phyloP scores from a whole-genome alignment of 805 yeast genomes.

The Yarrowia phangngaensis region DNA sequence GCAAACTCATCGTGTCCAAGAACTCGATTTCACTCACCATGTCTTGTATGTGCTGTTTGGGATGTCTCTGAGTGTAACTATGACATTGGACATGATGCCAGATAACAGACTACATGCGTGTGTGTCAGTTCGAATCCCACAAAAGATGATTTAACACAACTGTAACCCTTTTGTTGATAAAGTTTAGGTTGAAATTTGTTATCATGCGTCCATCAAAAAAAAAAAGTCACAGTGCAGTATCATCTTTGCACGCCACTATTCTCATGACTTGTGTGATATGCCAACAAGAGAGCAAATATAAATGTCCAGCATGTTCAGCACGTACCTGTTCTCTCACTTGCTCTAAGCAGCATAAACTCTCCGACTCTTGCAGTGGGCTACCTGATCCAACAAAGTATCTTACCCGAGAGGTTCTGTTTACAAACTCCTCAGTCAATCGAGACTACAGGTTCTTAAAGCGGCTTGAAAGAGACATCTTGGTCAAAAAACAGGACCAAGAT shows the following conservation, averaged over 20 bases:
- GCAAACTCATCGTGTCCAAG: too few species aligned
- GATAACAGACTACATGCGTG: constrained; percentile 21
- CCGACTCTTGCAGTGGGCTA: constrained; percentile 60
- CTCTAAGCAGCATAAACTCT: constrained; percentile 63
- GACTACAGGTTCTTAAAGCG: constrained; percentile 73
- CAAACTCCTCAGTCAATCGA: constrained; percentile 56
- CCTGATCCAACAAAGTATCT: constrained; percentile 60
- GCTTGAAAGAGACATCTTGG: constrained; percentile 56
- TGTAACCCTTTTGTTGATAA: background rate
- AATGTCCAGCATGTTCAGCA: constrained; percentile 72
- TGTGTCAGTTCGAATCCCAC: constrained; percentile 7
- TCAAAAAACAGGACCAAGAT: constrained; percentile 51
- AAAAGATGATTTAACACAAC: too few species aligned
- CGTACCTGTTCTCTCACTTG: constrained; percentile 70
- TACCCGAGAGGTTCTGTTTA: constrained; percentile 44
- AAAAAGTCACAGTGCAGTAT: constrained; percentile 16
- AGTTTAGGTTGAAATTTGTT: constrained; percentile 18
- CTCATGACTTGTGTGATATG: constrained; percentile 48
- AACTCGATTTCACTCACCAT: constrained; percentile 24
- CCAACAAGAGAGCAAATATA: constrained; percentile 52
- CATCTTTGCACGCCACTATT: constrained; percentile 1
- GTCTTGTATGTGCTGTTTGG: constrained; percentile 14
- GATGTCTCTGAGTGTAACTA: background rate
- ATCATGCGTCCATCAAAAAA: constrained; percentile 18
- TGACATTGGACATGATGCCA: constrained; percentile 24